A percentile compares a stretch with the other conserved stretches of the same genome.
Conservation (phyloP, 1,284 basidiomycete genomes). For the Leccinum griseonigrum region DNA sequence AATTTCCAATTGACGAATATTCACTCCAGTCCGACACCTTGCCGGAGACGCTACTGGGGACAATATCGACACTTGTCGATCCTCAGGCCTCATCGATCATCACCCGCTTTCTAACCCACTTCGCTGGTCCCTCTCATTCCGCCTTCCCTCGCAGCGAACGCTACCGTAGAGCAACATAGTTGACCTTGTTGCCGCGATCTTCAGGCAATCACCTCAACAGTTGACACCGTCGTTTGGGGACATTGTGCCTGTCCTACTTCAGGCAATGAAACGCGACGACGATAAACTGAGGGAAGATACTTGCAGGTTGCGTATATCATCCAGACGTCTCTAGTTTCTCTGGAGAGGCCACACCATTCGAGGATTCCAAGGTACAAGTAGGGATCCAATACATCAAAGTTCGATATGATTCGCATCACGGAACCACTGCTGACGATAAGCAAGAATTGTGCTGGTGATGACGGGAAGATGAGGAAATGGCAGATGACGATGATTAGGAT, state of each 20-base stretch:
- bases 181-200: slow-evolving; percentile 75
- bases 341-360: slow-evolving; percentile 72
- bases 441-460: slow-evolving; percentile 85
- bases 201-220: slow-evolving; percentile 66
- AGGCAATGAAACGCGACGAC: slow-evolving; percentile 67
- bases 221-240: slow-evolving; percentile 57
- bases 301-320: slow-evolving; percentile 53
- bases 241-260: slow-evolving; percentile 68
- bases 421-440: slow-evolving; percentile 4
- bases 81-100: slow-evolving; percentile 48
- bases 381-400: slow-evolving; percentile 81
- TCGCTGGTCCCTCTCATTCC: slow-evolving; percentile 42
- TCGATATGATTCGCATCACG: not conserved
- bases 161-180: slow-evolving; percentile 67
- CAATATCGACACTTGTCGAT: slow-evolving; percentile 87
- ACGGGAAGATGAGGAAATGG: slow-evolving; percentile 81
- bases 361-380: slow-evolving; percentile 65
- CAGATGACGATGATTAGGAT: slow-evolving; percentile 74
- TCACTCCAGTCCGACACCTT: slow-evolving; percentile 59
- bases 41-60: slow-evolving; percentile 85
- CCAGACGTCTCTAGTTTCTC: slow-evolving; percentile 26
- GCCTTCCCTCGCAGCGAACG: slow-evolving; percentile 55
- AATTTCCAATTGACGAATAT: slow-evolving; percentile 13
- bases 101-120: slow-evolving; percentile 75
- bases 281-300: slow-evolving; percentile 77